A percentile compares a stretch with the other conserved stretches of the same genome.
Evolutionary conservation across 495 filamentous ascomycete species (phyloP).

Genomic region (Xylaria telfairii): DNA sequence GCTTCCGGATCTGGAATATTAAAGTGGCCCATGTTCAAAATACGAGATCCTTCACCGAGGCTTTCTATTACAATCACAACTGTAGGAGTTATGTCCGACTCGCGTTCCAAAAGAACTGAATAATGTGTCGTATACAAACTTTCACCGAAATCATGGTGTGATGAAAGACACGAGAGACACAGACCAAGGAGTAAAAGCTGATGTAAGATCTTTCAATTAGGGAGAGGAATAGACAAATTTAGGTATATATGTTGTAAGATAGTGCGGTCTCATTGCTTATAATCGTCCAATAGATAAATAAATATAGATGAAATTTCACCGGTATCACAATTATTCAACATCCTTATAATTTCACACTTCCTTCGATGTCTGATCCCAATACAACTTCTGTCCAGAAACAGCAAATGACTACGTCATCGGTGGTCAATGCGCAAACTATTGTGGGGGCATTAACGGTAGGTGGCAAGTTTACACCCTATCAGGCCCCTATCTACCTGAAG

Average conservation of each 20-base stretch:
- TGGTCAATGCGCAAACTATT: not conserved
- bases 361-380: too few species aligned
- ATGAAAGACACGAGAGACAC: not conserved
- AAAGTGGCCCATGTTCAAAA: not conserved
- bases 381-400: not conserved
- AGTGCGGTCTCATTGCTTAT: not conserved
- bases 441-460: too few species aligned
- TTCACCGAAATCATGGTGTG: not conserved
- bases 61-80: not conserved
- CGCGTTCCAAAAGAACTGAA: not conserved
- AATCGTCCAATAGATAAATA: too few species aligned
- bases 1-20: not conserved
- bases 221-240: not conserved
- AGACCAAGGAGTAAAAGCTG: not conserved
- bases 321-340: not conserved
- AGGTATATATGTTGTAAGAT: not conserved
- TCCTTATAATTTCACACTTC: not conserved
- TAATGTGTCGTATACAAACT: not conserved
- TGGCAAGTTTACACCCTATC: too few species aligned
- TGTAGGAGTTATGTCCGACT: not conserved
- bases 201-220: not conserved
- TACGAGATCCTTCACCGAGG: not conserved
- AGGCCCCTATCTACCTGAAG: too few species aligned
- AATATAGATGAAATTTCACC: not conserved
- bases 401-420: not conserved